These are phyloP conservation scores for Ceratocystis papillata DNA, from an alignment of 2,329 filamentous ascomycete species.

Conservation along the genomic window DNA sequence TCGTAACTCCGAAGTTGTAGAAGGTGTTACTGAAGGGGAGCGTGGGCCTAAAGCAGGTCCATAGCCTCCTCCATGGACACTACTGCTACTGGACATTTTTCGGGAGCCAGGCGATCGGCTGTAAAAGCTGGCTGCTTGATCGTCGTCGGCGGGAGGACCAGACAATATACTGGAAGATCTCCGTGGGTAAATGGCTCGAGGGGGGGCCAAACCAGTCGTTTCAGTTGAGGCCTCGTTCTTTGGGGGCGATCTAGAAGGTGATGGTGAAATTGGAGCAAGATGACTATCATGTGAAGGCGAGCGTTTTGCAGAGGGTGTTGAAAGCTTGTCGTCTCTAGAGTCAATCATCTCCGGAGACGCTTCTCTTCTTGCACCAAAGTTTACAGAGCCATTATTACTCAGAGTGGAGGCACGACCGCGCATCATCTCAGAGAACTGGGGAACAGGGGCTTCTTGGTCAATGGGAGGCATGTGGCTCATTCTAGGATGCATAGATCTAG, in stretches of 20 bases:
- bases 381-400: constrained; percentile 18
- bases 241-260: constrained; percentile 17
- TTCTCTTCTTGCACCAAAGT: constrained; percentile 46
- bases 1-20: constrained; percentile 67
- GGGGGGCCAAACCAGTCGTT: constrained; percentile 39
- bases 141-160: constrained; percentile 61
- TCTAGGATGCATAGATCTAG: constrained; percentile 62
- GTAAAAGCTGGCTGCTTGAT: constrained; percentile 33
- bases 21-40: constrained; percentile 53
- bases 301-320: constrained; percentile 47
- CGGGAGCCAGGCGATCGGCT: constrained; percentile 48
- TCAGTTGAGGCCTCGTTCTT: constrained; percentile 19
- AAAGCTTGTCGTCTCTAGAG: constrained; percentile 34
- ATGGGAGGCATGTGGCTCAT: constrained; percentile 54
- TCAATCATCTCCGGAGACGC: constrained; percentile 41
- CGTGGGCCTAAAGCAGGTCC: constrained; percentile 45
- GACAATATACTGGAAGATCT: constrained; percentile 51
- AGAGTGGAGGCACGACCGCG: constrained; percentile 17
- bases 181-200: constrained; percentile 40
- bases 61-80: constrained; percentile 30
- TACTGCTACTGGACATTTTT: constrained; percentile 64
- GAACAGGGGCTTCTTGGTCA: constrained; percentile 27
- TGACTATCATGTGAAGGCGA: constrained; percentile 39
- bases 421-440: constrained; percentile 23
- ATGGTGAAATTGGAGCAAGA: constrained; percentile 35